Evolutionary conservation across 2,329 filamentous ascomycete genomes (phyloP), one percentile per base, ranked within the genome.

Genomic region (Coleophoma crateriformis): DNA sequence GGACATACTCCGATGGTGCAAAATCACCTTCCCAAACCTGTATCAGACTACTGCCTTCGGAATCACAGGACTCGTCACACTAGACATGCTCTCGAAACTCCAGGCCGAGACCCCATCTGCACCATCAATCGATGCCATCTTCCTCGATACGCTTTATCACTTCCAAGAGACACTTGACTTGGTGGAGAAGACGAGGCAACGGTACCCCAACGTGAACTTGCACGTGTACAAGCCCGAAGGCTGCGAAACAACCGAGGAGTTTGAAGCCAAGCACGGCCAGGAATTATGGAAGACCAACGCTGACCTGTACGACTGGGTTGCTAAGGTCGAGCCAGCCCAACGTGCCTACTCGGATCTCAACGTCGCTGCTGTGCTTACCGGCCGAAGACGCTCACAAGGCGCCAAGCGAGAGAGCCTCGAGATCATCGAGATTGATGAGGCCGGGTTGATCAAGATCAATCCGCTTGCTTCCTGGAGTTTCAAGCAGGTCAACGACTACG

Each of bases 271-370:
- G 62, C 90, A 96, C 65, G 94, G 94, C 63, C 76, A 85, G 65
- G 81, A 82, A 58, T 74, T 97, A 44, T 99, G 91, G 84, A 87
- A 96, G 67, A 81, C 76, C 33, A 86, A 94, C 57, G 80, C 90
- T 45, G 88, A 96, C 64, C 80, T 92, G 63, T 99, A 99, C 71
- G 94, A 99, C 77, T 97, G 89, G 78, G 78, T 94, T 55, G 94
- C 91, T 72, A 99, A 99, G 76, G 94, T 99, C 45, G 94, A 99
- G 76, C 94, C 94, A 14, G 89, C 91, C 49, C 85, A 96, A 71
- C 84, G 94, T 54, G 90, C 94, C 7, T 97, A 96, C 71, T 76
- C 84, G 15, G 87, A 95, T 56, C 81, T 97, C 51, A 82, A 87
- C 62, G 91, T 97, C 50, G 86, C 87, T 50, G 94, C 94, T 47